A percentile compares a stretch with the other conserved stretches of the same genome.
phyloP scores from a whole-genome alignment of 2,329 filamentous ascomycete genomes.

The Chrysosporium keratinophilum region DNA sequence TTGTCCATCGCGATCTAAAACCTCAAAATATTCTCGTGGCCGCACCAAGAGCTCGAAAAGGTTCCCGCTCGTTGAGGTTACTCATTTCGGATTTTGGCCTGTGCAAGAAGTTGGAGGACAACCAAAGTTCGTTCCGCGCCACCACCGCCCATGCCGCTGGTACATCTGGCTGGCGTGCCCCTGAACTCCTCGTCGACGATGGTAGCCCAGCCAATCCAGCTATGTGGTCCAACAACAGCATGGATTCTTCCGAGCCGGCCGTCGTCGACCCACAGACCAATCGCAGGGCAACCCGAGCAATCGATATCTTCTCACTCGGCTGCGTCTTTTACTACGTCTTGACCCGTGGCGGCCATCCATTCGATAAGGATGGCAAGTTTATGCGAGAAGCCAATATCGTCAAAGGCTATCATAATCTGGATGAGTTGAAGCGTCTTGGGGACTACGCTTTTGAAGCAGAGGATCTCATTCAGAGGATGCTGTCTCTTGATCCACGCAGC shows the following conservation, averaged over 20 bases:
- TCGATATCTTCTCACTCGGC: constrained; percentile 94
- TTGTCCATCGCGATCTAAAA: constrained; percentile 94
- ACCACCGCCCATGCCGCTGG: constrained; percentile 89
- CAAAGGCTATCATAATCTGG: constrained; percentile 67
- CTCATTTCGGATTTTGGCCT: constrained; percentile 96
- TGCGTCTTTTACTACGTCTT: constrained; percentile 99
- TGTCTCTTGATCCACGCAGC: constrained; percentile 52
- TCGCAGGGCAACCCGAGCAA: constrained; percentile 82
- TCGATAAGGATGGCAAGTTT: constrained; percentile 86
- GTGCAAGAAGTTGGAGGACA: constrained; percentile 91
- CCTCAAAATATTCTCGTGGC: constrained; percentile 92
- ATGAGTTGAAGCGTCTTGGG: constrained; percentile 62
- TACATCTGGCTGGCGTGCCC: constrained; percentile 92
- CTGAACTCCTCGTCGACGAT: constrained; percentile 78
- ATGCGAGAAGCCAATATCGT: constrained; percentile 97
- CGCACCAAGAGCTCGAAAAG: constrained; percentile 43
- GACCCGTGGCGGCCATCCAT: constrained; percentile 83
- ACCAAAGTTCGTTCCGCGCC: constrained; percentile 86
- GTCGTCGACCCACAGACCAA: constrained; percentile 49
- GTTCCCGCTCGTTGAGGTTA: constrained; percentile 61
- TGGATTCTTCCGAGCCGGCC: constrained; percentile 39
- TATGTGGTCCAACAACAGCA: constrained; percentile 29
- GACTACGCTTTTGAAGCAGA: constrained; percentile 79
- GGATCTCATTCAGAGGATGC: constrained; percentile 76
- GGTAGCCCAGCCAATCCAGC: constrained; percentile 41